Conservation (phyloP, 495 filamentous ascomycete species). For the Chaetomium fimeti region DNA sequence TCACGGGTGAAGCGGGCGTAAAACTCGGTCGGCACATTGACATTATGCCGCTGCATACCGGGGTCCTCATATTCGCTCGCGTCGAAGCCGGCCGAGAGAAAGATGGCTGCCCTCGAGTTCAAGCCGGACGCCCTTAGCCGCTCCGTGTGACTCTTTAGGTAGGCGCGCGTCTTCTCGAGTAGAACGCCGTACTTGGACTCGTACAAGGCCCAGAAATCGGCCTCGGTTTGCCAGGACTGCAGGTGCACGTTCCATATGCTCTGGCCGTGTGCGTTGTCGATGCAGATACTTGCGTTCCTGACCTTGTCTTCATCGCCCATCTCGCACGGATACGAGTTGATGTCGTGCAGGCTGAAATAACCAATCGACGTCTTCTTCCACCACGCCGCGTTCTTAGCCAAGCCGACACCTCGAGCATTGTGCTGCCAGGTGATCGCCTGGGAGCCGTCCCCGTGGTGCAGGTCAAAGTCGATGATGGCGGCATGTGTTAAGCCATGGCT, state of each 20-base stretch:
- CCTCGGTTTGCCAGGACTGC: slow-evolving; percentile 74
- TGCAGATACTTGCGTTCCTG: slow-evolving; percentile 83
- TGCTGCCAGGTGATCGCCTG: slow-evolving; percentile 89
- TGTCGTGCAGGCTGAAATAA: slow-evolving; percentile 95
- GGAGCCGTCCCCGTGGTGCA: slow-evolving; percentile 95
- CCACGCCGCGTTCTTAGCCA: slow-evolving; percentile 62
- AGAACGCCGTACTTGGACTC: slow-evolving; percentile 69
- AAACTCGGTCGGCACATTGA: slow-evolving; percentile 94
- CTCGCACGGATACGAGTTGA: slow-evolving; percentile 96
- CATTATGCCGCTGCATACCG: slow-evolving; percentile 91
- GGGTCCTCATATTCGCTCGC: slow-evolving; percentile 89
- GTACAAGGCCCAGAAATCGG: slow-evolving; percentile 88
- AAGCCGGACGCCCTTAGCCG: slow-evolving; percentile 52
- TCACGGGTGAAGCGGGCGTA: slow-evolving; percentile 88
- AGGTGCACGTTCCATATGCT: slow-evolving; percentile 96
- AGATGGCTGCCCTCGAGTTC: slow-evolving; percentile 78
- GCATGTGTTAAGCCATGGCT: slow-evolving; percentile 86
- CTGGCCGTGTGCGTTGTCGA: slow-evolving; percentile 89
- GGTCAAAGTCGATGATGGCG: slow-evolving; percentile 93
- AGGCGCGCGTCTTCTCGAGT: slow-evolving; percentile 75
- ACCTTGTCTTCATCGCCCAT: slow-evolving; percentile 84
- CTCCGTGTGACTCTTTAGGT: slow-evolving; percentile 66
- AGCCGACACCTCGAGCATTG: slow-evolving; percentile 59
- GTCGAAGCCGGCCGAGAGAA: slow-evolving; percentile 94
- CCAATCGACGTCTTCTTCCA: slow-evolving; percentile 84